phyloP scores from a whole-genome alignment of 176 grass and related monocot genomes.

The Paspalum vaginatum region DNA sequence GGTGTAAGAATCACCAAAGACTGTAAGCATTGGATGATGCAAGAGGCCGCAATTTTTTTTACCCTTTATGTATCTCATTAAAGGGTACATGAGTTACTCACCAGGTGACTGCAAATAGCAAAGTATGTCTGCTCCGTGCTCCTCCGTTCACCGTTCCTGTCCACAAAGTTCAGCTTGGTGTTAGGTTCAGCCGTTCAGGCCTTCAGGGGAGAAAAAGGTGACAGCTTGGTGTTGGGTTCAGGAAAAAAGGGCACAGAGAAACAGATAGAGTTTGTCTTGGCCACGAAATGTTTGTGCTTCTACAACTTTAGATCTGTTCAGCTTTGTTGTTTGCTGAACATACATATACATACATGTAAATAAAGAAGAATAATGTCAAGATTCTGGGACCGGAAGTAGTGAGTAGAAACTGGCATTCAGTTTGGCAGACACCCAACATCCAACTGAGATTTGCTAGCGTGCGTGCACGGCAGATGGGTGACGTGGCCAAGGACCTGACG shows the following conservation, averaged over 20 bases:
- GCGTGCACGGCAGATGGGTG: conserved; percentile 59
- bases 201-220: too few relatives aligned
- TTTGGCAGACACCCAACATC: neutral
- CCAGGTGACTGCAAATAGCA: neutral
- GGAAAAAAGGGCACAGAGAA: neutral
- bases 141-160: neutral
- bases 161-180: neutral
- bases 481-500: conserved; percentile 84
- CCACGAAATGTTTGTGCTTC: neutral
- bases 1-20: neutral
- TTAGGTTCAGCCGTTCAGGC: too few relatives aligned
- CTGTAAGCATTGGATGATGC: neutral
- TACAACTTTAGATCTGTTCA: neutral
- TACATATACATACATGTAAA: neutral
- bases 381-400: too few relatives aligned
- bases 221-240: neutral
- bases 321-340: neutral
- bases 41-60: neutral
- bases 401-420: neutral
- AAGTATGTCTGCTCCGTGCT: neutral
- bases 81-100: too few relatives aligned
- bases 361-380: neutral
- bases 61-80: too few relatives aligned
- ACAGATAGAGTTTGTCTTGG: neutral
- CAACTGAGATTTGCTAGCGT: neutral